Conservation (phyloP, 139 green algal species). For the Tetradesmus obliquus region DNA sequence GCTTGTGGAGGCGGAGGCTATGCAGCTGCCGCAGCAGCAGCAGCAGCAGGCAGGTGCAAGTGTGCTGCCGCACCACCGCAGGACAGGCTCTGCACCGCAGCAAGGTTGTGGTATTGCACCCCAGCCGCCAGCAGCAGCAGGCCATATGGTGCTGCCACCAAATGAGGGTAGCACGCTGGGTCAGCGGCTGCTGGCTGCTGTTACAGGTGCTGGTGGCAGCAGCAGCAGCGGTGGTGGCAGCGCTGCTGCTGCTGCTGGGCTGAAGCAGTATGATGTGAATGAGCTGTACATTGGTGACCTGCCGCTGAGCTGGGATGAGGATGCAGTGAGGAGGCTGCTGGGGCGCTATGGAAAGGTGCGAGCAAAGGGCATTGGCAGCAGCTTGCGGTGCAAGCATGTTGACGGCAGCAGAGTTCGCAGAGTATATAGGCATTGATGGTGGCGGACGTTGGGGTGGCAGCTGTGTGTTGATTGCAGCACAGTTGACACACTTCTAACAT, state of each 20-base stretch:
- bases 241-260: background rate
- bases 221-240: background rate
- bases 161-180: background rate
- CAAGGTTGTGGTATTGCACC: background rate
- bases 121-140: background rate
- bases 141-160: background rate
- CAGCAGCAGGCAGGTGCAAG: background rate
- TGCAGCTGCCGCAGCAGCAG: slow-evolving; percentile 12
- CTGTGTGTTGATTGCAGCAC: background rate
- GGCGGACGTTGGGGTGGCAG: background rate
- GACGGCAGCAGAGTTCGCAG: no score
- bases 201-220: background rate
- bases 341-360: slow-evolving; percentile 10
- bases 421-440: background rate
- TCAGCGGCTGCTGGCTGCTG: slow-evolving; percentile 19
- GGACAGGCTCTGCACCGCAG: background rate
- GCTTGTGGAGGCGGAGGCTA: background rate
- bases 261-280: slow-evolving; percentile 38
- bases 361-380: no score
- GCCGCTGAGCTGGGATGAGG: slow-evolving; percentile 40
- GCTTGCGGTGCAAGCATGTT: no score
- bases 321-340: slow-evolving; percentile 34
- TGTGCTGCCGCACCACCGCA: background rate
- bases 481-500: background rate
- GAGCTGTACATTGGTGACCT: slow-evolving; percentile 43